Evolutionary conservation across 75 land plant species (phyloP), one percentile per base, ranked within the genome.

Genomic region (Pinus albicaulis): DNA sequence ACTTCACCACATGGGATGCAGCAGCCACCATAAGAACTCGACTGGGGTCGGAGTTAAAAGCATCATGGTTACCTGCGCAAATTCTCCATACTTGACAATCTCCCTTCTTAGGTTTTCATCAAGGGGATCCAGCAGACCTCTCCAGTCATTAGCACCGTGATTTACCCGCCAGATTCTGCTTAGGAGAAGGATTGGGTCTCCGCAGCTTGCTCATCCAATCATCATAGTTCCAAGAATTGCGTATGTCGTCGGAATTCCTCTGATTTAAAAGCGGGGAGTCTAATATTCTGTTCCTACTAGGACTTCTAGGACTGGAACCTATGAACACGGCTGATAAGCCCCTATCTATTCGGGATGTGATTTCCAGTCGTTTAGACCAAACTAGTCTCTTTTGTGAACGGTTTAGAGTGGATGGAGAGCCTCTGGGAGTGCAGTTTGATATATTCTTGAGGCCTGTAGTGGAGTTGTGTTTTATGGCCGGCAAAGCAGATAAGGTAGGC

Each of bases 91-190:
- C 15, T 90, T 76, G 16, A 91, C 76, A 38, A 91, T 66, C 76
- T 91, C 93, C 3, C 87, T 82, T 20, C 91, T 80, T 23, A 91
- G 87, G 55, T 89, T 82, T 60, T 76, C 83, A 63, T 91, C 91
- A 14, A 91, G 80, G 15, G 93, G 93, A 76, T 91, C 93, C 36
- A 89, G 84, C 4, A 91, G 73, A 0, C 85, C 93, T 52, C 55
- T 60, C 93, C 91, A 91, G 76, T 89, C 63, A 52, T 78, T 28
- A n/a, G 69, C 36, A 12, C 93, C 93, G 66, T 89, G 92, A 91
- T 59, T 74, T 66, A 20, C n/a, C 0, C 34, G 80, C 85, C 3
- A 31, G 71, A 24, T 4, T 64, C 63, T 78, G 76, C 61, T 80
- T 71, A 1, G 92, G 92, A 23, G 90, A 90, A 48, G 12, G 53